phyloP scores from a whole-genome alignment of 176 grass and related monocot genomes.

The Aegilops sharonensis region DNA sequence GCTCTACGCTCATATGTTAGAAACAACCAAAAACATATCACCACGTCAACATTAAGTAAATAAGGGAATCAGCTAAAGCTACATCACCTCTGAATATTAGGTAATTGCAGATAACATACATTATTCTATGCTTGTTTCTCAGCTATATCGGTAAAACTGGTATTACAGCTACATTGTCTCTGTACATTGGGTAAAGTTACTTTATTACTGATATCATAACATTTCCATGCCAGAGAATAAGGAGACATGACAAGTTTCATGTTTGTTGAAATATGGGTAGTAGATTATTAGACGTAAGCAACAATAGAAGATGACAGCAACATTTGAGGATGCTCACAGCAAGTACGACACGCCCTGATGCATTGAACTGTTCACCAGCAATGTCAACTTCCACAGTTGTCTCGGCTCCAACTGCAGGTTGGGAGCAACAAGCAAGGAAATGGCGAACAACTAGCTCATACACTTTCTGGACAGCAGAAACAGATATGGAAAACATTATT shows the following conservation, averaged over 20 bases:
- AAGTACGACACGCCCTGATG: conserved; percentile 78
- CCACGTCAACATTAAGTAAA: neutral
- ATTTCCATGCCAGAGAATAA: conserved; percentile 2
- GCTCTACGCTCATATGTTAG: neutral
- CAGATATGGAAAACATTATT: conserved; percentile 4
- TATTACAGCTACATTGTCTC: neutral
- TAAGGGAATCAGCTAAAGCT: neutral
- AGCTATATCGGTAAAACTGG: conserved; percentile 2
- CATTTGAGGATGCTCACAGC: conserved; percentile 50
- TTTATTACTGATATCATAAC: conserved; percentile 12
- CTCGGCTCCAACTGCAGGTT: conserved; percentile 93
- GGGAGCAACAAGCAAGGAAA: conserved; percentile 97
- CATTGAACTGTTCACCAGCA: conserved; percentile 84
- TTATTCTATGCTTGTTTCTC: conserved; percentile 11
- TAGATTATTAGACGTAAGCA: conserved; percentile 21
- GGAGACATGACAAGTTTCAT: neutral
- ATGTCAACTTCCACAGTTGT: conserved; percentile 88
- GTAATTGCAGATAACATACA: neutral
- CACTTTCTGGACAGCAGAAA: conserved; percentile 63
- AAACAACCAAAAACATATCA: neutral
- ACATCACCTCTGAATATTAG: neutral
- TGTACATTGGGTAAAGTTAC: conserved; percentile 1
- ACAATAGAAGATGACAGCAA: conserved; percentile 27
- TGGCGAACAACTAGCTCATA: conserved; percentile 96
- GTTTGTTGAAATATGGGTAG: neutral